Percentiles rank a stretch among this genome's conserved stretches.
Evolutionary conservation across 257 asterid genomes (phyloP).

Genomic region (Fraxinus anomala): DNA sequence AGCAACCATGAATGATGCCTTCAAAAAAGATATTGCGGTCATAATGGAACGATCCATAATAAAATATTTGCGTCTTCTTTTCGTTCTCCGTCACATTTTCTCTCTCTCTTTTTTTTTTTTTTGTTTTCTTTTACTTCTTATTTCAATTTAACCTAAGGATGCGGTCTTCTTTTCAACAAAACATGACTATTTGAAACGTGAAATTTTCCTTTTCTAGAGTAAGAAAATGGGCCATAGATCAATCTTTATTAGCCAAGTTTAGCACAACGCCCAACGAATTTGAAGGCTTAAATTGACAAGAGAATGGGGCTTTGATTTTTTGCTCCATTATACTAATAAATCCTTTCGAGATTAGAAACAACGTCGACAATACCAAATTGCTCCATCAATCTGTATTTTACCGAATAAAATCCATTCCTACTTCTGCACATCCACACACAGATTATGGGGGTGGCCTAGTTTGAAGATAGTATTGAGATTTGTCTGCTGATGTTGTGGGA

Average conservation of each 20-base stretch:
- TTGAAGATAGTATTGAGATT: conserved; percentile 15
- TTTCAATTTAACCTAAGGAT: too few species aligned
- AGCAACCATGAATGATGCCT: too few species aligned
- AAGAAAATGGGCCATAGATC: background rate
- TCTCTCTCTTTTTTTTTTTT: too few species aligned
- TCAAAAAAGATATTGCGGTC: too few species aligned
- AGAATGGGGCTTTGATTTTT: background rate
- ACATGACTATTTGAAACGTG: background rate
- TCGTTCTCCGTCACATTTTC: too few species aligned
- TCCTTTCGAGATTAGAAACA: background rate
- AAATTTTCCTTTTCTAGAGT: background rate
- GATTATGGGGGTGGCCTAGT: conserved; percentile 23
- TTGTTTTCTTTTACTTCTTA: too few species aligned
- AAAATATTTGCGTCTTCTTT: too few species aligned
- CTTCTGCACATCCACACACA: background rate
- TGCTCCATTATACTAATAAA: background rate
- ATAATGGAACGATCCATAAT: too few species aligned
- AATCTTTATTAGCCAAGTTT: background rate
- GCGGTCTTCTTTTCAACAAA: too few species aligned
- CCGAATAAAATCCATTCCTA: background rate
- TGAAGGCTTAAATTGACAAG: too few species aligned
- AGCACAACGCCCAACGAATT: background rate
- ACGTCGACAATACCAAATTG: background rate
- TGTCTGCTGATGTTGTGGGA: background rate
- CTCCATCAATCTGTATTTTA: background rate